Base-by-base conservation (phyloP, 352 stramenopile species). In the Elongisporangium anandrum region DNA sequence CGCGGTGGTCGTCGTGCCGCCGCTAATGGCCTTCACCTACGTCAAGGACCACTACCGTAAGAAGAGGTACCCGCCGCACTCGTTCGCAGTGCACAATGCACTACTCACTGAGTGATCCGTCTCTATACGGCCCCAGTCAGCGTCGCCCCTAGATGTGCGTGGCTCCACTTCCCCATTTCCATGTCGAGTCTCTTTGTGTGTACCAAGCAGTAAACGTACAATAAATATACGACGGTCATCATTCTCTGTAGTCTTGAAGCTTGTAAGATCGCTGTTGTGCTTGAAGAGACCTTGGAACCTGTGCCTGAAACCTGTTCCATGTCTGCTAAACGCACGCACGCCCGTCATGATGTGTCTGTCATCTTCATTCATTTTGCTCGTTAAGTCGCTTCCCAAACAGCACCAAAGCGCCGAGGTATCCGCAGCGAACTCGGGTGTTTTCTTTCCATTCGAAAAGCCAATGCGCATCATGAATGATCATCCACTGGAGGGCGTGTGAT, bases 1-100 rank as follows among this genome's bases (percentile, higher is more conserved):
- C 51, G 85, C 82, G 2, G 72, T 85, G 12, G 77, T 91, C 17
- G 77, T 92, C 24, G 52, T 90, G 24, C 85, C 85, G 2, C 79
- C 85, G 15, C 59, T 92, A n/a, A 26, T 94, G 20, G 73, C 79
- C 12, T 85, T 75, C 57, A 75, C 89, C 57, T 79, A 80, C 58
- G 66, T 62, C 34, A 87, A 82, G 51, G 68, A 78, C 48, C 67
- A 70, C 29, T 79, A 73, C 21, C 73, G 77, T 16, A 64, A 66
- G 19, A 67, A 72, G 50, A 77, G 69, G 53, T 78, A 80, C 51
- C 63, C 70, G 52, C 68, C 63, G 17, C 56, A 67, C 19, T 79
- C 76, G 19, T 79, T 73, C 51, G 63, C 60, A 52, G 70, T 76
- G 59, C 65, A 68, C 16, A 56, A 26, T 22, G 23, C 52, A 17